Percentiles rank a stretch among this genome's conserved stretches.
These are phyloP conservation scores for Xylaria palmicola DNA, from an alignment of 495 filamentous ascomycete species.

Conservation along the genomic window DNA sequence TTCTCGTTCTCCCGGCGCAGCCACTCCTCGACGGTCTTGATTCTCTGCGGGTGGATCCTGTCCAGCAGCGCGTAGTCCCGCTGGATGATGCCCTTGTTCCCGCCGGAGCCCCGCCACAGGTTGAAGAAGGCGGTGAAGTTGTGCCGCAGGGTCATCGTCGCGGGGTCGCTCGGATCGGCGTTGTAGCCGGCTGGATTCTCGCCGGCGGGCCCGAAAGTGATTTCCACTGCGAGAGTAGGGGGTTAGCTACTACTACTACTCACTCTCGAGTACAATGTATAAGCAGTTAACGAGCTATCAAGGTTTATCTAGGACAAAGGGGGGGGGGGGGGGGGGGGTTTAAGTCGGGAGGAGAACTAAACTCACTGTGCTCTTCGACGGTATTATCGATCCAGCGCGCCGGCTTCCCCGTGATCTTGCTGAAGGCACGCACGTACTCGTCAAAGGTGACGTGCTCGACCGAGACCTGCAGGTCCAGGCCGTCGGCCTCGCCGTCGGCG, in stretches of 20 bases:
- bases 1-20: constrained; percentile 44
- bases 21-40: constrained; percentile 52
- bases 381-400: constrained; percentile 41
- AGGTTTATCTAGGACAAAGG: too few relatives aligned
- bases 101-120: constrained; percentile 41
- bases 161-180: constrained; percentile 38
- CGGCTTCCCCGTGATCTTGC: constrained; percentile 51
- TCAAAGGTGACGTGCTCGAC: constrained; percentile 46
- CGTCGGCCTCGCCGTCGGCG: constrained; percentile 41
- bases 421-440: constrained; percentile 52
- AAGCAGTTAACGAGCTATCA: too few relatives aligned
- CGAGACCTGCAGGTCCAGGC: constrained; percentile 51
- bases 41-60: constrained; percentile 50
- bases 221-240: too few relatives aligned
- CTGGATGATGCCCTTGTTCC: constrained; percentile 38
- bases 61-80: constrained; percentile 54
- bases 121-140: constrained; percentile 59
- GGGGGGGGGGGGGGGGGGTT: too few relatives aligned
- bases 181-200: constrained; percentile 37
- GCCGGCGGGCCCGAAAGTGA: constrained; percentile 19
- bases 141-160: constrained; percentile 44
- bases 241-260: too few relatives aligned
- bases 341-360: too few relatives aligned
- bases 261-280: too few relatives aligned
- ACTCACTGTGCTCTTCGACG: constrained; percentile 51